Evolutionary conservation across 495 filamentous ascomycete genomes (phyloP), one percentile per base, ranked within the genome.

Genomic region (Neurospora tetrasperma): DNA sequence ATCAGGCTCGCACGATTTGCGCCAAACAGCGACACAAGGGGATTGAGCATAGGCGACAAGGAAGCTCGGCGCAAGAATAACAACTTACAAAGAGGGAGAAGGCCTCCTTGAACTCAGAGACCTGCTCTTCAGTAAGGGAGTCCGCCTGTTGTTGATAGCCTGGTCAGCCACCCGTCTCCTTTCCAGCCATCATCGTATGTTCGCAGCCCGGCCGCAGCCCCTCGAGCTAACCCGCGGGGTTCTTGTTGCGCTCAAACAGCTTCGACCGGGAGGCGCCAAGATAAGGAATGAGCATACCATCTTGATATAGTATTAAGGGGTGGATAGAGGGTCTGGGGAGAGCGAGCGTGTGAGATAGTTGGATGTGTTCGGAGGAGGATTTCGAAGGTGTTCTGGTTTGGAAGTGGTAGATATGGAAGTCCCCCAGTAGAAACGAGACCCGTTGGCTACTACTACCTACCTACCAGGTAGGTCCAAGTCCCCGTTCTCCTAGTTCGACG

Each of bases 91-190:
- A 99, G 44, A 99, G 91, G 82, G 96, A 99, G 87, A 99, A 99
- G 68, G 96, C 96, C 87, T 99, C 96, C 91, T 98, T 99, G 86
- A 98, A 99, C 87, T 99, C 96, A 82, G 95, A 97, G 78, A 99
- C 95, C 89, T 99, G 96, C 85, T 99, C 96, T 88, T 98, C 96
- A 78, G 96, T 98, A 76, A 99, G 89, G 81, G 93, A 91, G 82
- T 96, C 93, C 82, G 93, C 93, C 93, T 96, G 80, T 78, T 71
- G 69, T 42, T 48, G 66, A 38, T 54, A 38, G 39, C 12, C 42
- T 72, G 16, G 78, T 79, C 71, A 80, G 79, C 14, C 12, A 27
- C 27, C 27, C 27, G 54, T 66, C 54, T 66, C 54, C 27, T 66
- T 76, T 70, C 68, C 48, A n/a, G 73, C 71, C 68, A 70, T 73